Base-by-base conservation (phyloP, 805 yeast species). In the Schwanniomyces yamadae region DNA sequence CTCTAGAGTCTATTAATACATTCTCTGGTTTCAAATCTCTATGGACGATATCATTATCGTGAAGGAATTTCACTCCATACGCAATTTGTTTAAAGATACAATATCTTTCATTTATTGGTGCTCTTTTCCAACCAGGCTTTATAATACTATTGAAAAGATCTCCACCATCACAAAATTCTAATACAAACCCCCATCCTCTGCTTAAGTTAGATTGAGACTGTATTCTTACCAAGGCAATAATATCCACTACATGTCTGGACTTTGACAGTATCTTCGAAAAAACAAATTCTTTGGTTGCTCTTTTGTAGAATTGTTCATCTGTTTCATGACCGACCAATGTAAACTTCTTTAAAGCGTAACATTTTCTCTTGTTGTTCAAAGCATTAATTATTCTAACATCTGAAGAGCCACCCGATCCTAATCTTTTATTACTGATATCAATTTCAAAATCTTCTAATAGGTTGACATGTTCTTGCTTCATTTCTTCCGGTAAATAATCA, bases 11-110 rank as follows among this genome's bases (percentile, higher is more conserved):
- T n/a, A 84, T 48, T 37, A 84, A 59, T 4, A 83, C 66, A 50
- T 84, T 84, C 49, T 84, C 90, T 0, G 90, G 89, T 56, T 84
- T 84, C 49, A 84, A 61, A 63, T 84, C 93, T 27, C 82, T 66
- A 54, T 84, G 91, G 9, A 76, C 87, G 29, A 83, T 69, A 40
- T 83, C 93, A 37, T 67, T 57, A 22, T 75, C 77, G 52, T 84
- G 91, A 41, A 84, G 58, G 45, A 66, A 81, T 42, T 71, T 75
- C 17, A 84, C 52, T 2, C 85, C 93, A 44, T 73, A 66, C 1
- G 73, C 69, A 22, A 82, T 63, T 52, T 84, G 93, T 53, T 83
- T 84, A 58, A 84, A 83, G 23, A 79, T 56, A 54, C 91, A 83
- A 45, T 67, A 73, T 43, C 77, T 77, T 49, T 82, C 89, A 15